Evolutionary conservation across 371 early-diverging fungal species (phyloP), one percentile per base, ranked within the genome.

Genomic region (Blastocladiella emersonii): DNA sequence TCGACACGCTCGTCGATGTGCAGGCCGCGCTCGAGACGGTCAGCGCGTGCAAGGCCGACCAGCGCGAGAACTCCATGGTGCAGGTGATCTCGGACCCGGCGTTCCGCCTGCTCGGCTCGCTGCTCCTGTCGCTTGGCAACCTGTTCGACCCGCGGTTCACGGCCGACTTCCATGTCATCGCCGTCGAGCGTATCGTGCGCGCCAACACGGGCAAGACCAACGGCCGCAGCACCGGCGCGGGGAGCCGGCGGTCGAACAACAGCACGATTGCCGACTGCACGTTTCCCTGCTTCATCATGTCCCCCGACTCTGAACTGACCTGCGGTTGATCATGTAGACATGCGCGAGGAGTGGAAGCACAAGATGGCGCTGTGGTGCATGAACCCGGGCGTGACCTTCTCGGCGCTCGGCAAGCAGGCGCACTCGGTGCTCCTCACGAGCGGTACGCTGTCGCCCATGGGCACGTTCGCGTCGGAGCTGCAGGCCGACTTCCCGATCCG

Each of bases 361-460:
- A 59, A 59, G 45, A 4, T 59, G 15, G 25, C 39, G 30, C 65
- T 76, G 17, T 74, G 72, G 76, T 76, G 76, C 68, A 71, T 76
- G 45, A 69, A 59, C 60, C 49, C 77, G 17, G 70, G 70, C 19
- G 64, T 76, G 30, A 74, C 74, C 25, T 71, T 76, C 70, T 49
- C 45, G 35, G 67, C 62, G 4, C 71, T 45, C 3, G 56, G 61
- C 17, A 45, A 51, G 15, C 7, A 27, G 19, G 56, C 61, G 35
- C 61, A 71, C 41, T 61, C 64, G 13, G 57, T 73, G 17, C 62
- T 76, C 51, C 49, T 76, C 30, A 74, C 75, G 3, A 67, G 66
- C 1, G 76, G 76, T 5, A 76, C 76, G 19, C 57, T 75, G 63
- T 72, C 69, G 56, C 75, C 84, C 5, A 72, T 84, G 66, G 65